phyloP scores from a whole-genome alignment of 2,329 filamentous ascomycete species.

The Xylaria sp. region DNA sequence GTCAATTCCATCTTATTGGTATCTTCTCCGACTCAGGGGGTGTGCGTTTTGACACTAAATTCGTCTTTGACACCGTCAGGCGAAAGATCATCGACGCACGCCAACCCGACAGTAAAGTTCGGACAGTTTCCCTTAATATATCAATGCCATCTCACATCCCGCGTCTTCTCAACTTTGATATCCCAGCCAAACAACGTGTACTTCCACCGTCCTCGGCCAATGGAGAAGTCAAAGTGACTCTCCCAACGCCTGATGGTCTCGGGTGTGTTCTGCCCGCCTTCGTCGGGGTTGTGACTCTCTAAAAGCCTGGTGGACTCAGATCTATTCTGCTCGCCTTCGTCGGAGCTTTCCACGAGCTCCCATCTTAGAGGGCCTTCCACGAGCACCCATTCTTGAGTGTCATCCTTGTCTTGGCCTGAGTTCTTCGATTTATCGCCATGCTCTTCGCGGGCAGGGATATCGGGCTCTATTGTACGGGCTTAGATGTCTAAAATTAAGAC shows the following conservation, averaged over 20 bases:
- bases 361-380: not conserved
- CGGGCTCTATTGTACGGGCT: not conserved
- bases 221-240: not conserved
- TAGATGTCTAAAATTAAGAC: not conserved
- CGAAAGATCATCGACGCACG: too few relatives aligned
- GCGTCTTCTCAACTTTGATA: not conserved
- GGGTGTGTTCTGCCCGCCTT: not conserved
- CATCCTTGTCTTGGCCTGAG: not conserved
- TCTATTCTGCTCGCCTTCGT: not conserved
- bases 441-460: not conserved
- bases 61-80: not conserved
- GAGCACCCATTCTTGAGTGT: constrained; percentile 1
- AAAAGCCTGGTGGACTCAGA: too few relatives aligned
- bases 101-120: not conserved
- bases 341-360: constrained; percentile 4
- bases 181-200: constrained; percentile 3
- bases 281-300: not conserved
- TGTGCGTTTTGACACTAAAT: not conserved
- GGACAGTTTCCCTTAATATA: too few relatives aligned
- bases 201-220: constrained; percentile 3
- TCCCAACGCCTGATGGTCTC: not conserved
- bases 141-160: not conserved
- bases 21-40: not conserved
- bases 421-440: not conserved
- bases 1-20: not conserved